Conservation (phyloP, 2,329 filamentous ascomycete species). For the Monosporascus sp. region DNA sequence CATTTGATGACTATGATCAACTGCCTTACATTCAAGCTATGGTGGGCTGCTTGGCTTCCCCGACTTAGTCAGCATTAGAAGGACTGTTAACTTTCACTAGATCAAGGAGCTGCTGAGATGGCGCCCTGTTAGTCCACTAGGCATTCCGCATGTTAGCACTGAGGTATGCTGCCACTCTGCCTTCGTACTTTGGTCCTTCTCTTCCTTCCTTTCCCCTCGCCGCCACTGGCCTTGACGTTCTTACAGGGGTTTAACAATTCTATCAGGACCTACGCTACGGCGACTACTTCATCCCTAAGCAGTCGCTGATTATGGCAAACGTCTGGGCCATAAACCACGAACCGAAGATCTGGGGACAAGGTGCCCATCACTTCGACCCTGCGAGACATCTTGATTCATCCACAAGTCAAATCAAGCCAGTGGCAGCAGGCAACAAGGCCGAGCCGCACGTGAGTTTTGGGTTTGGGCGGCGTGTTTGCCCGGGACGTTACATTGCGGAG, state of each 20-base stretch:
- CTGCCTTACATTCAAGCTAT: background rate
- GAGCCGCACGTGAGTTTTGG: background rate
- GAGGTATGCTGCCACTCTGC: background rate
- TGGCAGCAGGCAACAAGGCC: background rate
- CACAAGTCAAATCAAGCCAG: background rate
- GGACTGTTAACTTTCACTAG: background rate
- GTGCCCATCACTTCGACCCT: background rate
- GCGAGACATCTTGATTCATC: background rate
- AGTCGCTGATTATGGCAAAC: background rate
- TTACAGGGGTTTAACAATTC: background rate
- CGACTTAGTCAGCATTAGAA: background rate
- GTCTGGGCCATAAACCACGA: background rate
- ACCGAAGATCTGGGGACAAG: background rate
- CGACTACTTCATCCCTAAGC: background rate
- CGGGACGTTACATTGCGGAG: background rate
- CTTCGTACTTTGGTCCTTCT: background rate
- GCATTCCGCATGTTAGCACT: background rate
- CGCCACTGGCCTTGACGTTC: background rate
- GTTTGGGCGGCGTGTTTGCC: background rate
- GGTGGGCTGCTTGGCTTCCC: background rate
- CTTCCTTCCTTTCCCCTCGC: too few species aligned
- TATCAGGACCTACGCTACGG: background rate
- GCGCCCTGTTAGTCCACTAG: background rate
- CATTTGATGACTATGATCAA: background rate
- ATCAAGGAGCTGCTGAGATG: background rate